phyloP scores from a whole-genome alignment of 1,284 basidiomycete species.

The Heterobasidion occidentale region DNA sequence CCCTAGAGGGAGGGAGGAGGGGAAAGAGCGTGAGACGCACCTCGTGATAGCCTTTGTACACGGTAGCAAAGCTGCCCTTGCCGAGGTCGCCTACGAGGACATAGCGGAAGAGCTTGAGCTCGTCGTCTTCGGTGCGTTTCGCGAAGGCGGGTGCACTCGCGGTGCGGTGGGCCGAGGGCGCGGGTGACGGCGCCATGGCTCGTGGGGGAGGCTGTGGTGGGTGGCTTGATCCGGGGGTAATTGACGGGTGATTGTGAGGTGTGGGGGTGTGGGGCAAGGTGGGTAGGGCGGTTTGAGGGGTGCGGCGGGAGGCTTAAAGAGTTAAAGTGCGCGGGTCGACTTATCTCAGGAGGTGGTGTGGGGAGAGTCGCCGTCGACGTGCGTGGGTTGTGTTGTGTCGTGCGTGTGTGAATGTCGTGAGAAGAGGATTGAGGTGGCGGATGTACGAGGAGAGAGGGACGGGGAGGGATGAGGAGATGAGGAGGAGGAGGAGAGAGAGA shows the following conservation, averaged over 20 bases:
- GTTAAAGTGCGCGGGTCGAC: neutral
- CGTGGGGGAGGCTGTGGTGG: neutral
- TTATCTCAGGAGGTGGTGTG: neutral
- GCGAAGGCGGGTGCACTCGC: slow-evolving; percentile 2
- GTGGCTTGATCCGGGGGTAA: neutral
- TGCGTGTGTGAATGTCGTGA: too few species aligned
- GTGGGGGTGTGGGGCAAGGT: neutral
- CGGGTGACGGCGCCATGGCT: slow-evolving; percentile 10
- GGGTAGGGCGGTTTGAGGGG: neutral
- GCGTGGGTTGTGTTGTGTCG: too few species aligned
- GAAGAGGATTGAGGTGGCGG: too few species aligned
- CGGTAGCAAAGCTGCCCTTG: slow-evolving; percentile 93
- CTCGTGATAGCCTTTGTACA: slow-evolving; percentile 89
- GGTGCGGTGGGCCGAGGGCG: slow-evolving; percentile 5
- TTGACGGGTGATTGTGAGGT: neutral
- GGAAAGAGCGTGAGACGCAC: slow-evolving; percentile 33
- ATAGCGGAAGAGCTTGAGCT: slow-evolving; percentile 50
- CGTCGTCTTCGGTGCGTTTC: slow-evolving; percentile 44
- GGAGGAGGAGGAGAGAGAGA: too few species aligned
- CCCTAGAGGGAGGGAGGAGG: neutral
- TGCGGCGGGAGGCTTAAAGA: neutral
- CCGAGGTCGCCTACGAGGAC: slow-evolving; percentile 68
- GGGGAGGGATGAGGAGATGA: too few species aligned
- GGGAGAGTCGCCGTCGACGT: neutral
- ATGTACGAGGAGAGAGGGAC: too few species aligned